Percentiles rank a stretch among this genome's conserved stretches.
Conservation (phyloP, 805 yeast species). For the Schwanniomyces occidentalis region DNA sequence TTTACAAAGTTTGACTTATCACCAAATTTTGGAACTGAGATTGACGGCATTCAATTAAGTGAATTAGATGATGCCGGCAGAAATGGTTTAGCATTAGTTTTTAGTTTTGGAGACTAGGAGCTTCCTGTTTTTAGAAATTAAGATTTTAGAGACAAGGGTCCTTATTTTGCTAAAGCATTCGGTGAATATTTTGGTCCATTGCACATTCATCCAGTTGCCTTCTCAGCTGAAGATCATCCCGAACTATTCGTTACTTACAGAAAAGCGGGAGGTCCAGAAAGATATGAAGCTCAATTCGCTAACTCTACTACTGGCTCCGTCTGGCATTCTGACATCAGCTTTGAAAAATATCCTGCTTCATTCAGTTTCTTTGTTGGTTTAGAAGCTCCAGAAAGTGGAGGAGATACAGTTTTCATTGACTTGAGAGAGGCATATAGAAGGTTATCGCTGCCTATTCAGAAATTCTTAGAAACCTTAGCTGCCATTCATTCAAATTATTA, state of each 20-base stretch:
- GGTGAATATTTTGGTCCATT: constrained; percentile 27
- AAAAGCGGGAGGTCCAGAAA: constrained; percentile 18
- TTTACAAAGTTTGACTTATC: constrained; percentile 18
- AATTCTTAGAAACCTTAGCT: constrained; percentile 22
- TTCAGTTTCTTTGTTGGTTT: constrained; percentile 25
- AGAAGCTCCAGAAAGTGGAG: constrained; percentile 27
- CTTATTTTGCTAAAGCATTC: constrained; percentile 19
- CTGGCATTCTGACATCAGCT: constrained; percentile 29
- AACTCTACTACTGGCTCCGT: constrained; percentile 6
- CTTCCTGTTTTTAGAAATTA: constrained; percentile 25
- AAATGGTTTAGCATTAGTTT: constrained; percentile 28
- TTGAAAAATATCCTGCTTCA: constrained; percentile 25
- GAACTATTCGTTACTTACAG: constrained; percentile 24
- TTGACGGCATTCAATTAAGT: constrained; percentile 25
- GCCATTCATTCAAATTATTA: constrained; percentile 24
- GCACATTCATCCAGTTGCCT: constrained; percentile 25
- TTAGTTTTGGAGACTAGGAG: constrained; percentile 25
- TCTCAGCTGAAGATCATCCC: constrained; percentile 21
- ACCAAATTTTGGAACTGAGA: constrained; percentile 28
- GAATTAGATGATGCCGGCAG: constrained; percentile 25
- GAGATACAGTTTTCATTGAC: constrained; percentile 27
- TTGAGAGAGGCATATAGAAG: constrained; percentile 26
- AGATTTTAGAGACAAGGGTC: constrained; percentile 26
- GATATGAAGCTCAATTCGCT: constrained; percentile 17
- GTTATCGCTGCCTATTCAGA: constrained; percentile 22